Conservation (phyloP, 306 rosid genomes). For the Dalbergia cochinchinensis region DNA sequence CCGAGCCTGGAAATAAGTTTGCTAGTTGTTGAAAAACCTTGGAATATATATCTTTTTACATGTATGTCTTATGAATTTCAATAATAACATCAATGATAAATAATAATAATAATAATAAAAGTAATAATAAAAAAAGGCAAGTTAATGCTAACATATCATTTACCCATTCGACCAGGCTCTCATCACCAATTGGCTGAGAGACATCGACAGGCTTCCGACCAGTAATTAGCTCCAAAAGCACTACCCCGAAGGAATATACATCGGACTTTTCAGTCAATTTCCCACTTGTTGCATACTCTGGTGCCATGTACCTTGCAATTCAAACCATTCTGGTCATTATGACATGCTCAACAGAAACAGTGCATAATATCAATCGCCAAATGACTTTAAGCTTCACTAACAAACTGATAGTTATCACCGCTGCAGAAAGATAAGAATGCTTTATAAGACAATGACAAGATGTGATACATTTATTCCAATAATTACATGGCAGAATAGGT, state of each 20-base stretch:
- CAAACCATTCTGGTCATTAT: slow-evolving; percentile 48
- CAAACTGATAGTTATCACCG: background rate
- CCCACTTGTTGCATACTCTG: slow-evolving; percentile 98
- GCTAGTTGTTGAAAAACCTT: slow-evolving; percentile 8
- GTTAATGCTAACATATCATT: slow-evolving; percentile 38
- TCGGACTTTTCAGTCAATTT: slow-evolving; percentile 97
- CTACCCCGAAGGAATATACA: slow-evolving; percentile 94
- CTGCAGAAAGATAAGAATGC: background rate
- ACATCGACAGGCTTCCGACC: slow-evolving; percentile 95
- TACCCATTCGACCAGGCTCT: slow-evolving; percentile 99
- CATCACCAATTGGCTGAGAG: slow-evolving; percentile 96
- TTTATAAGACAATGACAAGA: background rate
- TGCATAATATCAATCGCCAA: background rate
- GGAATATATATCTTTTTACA: background rate
- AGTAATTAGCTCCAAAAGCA: slow-evolving; percentile 93
- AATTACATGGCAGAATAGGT: background rate
- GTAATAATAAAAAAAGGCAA: background rate
- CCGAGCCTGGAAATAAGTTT: slow-evolving; percentile 76
- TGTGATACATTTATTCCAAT: slow-evolving; percentile 9
- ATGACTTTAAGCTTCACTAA: slow-evolving; percentile 4
- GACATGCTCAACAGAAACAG: slow-evolving; percentile 16
- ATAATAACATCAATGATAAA: background rate
- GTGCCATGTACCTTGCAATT: slow-evolving; percentile 90
- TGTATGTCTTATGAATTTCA: slow-evolving; percentile 1
- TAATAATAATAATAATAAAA: background rate